phyloP scores from a whole-genome alignment of 164 flowering plant species.

The Kalanchoe fedtschenkoi region DNA sequence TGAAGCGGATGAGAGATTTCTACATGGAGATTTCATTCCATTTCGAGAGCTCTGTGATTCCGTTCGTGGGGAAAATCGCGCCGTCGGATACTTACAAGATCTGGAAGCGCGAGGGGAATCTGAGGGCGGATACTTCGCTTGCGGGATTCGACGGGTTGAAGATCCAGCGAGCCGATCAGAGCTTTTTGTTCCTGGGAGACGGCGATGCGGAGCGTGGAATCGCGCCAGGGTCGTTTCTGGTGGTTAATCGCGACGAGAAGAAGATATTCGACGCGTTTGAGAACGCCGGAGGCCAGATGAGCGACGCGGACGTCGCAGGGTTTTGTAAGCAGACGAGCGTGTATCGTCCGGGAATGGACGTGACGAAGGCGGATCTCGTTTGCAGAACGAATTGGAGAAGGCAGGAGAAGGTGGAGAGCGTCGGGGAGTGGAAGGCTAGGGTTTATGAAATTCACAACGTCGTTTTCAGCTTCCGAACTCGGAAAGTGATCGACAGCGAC shows the following conservation, averaged over 20 bases:
- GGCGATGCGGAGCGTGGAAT: slow-evolving; percentile 29
- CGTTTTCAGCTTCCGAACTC: slow-evolving; percentile 63
- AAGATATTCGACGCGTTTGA: slow-evolving; percentile 75
- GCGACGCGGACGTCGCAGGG: slow-evolving; percentile 51
- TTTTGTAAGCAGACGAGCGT: slow-evolving; percentile 66
- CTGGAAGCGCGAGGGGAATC: slow-evolving; percentile 88
- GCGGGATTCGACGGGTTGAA: slow-evolving; percentile 92
- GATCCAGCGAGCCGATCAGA: slow-evolving; percentile 82
- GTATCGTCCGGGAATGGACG: slow-evolving; percentile 92
- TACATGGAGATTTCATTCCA: slow-evolving; percentile 95
- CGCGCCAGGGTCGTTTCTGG: slow-evolving; percentile 53
- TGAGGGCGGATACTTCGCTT: slow-evolving; percentile 81
- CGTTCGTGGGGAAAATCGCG: slow-evolving; percentile 77
- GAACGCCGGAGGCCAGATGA: slow-evolving; percentile 62
- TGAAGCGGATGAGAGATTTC: slow-evolving; percentile 84
- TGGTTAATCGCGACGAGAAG: slow-evolving; percentile 54
- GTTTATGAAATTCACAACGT: slow-evolving; percentile 83
- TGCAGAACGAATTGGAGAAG: slow-evolving; percentile 75
- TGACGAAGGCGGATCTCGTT: slow-evolving; percentile 68
- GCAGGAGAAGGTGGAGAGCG: slow-evolving; percentile 67
- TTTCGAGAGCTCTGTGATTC: slow-evolving; percentile 89
- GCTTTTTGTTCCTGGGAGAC: slow-evolving; percentile 80
- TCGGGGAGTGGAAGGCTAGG: slow-evolving; percentile 84
- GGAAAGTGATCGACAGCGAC: slow-evolving; percentile 41
- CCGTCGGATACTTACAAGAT: slow-evolving; percentile 91